phyloP scores from a whole-genome alignment of 164 flowering plant genomes.

The Dillenia turbinata region DNA sequence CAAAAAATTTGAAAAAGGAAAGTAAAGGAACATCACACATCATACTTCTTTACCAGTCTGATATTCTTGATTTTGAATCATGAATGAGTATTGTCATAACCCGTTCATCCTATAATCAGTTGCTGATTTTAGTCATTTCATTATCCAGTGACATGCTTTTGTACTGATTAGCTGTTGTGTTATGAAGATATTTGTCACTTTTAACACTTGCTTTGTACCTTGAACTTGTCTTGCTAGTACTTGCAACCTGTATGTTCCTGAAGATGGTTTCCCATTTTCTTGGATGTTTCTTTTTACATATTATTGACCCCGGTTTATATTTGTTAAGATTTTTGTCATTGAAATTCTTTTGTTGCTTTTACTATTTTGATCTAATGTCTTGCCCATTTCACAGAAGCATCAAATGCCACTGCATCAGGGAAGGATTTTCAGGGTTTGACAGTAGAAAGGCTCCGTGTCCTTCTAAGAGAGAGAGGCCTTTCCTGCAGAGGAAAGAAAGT shows the following conservation, averaged over 20 bases:
- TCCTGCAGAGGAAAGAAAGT: slow-evolving; percentile 76
- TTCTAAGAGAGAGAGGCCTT: slow-evolving; percentile 66
- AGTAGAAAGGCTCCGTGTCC: slow-evolving; percentile 65
- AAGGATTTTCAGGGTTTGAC: slow-evolving; percentile 55
- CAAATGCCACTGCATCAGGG: slow-evolving; percentile 26
- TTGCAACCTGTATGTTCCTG: neutral
- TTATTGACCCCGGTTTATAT: too few relatives aligned
- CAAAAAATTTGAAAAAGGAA: too few relatives aligned
- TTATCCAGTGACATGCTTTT: too few relatives aligned
- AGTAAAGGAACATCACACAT: too few relatives aligned
- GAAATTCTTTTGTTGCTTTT: neutral
- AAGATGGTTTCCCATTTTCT: neutral
- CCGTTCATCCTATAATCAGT: too few relatives aligned
- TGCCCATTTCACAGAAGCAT: slow-evolving; percentile 40
- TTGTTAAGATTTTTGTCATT: too few relatives aligned
- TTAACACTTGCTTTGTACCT: neutral
- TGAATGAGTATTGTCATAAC: too few relatives aligned
- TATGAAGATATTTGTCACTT: too few relatives aligned
- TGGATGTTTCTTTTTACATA: neutral
- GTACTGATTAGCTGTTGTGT: too few relatives aligned
- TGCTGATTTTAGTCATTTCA: too few relatives aligned
- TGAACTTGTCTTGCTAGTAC: neutral
- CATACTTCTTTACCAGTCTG: too few relatives aligned
- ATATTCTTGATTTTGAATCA: too few relatives aligned
- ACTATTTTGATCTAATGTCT: neutral